A percentile compares a stretch with the other conserved stretches of the same genome.
phyloP scores from a whole-genome alignment of 2,329 filamentous ascomycete species.

The Fusarium nelsonii region DNA sequence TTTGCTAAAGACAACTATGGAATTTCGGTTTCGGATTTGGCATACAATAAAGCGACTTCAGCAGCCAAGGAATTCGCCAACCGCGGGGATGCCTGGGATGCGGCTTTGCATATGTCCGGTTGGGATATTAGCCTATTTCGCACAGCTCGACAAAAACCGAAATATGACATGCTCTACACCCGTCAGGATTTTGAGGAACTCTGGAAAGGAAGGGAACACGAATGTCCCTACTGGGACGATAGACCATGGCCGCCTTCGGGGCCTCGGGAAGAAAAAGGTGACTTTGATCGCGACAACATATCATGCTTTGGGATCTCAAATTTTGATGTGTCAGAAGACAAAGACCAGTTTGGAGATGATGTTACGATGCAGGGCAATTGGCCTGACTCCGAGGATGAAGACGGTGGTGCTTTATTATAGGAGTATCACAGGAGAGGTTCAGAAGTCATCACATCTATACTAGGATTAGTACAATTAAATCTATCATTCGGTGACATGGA shows the following conservation, averaged over 20 bases:
- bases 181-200: background rate
- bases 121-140: background rate
- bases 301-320: background rate
- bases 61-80: no score
- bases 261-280: background rate
- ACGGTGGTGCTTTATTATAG: background rate
- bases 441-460: no score
- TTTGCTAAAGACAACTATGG: background rate
- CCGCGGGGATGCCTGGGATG: constrained; percentile 22
- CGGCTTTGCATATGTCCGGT: constrained; percentile 1
- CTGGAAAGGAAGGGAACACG: background rate
- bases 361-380: background rate
- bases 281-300: background rate
- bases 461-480: no score
- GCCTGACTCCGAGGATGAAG: background rate
- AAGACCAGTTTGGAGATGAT: background rate
- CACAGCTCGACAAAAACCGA: background rate
- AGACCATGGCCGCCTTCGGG: constrained; percentile 10
- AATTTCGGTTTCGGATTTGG: background rate
- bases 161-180: background rate
- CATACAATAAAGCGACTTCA: background rate
- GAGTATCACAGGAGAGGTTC: no score
- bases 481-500: no score
- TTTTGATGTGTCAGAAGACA: background rate
- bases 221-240: constrained; percentile 20